phyloP scores from a whole-genome alignment of 1,139 yeast genomes.

The Magnusiomyces fungicola region DNA sequence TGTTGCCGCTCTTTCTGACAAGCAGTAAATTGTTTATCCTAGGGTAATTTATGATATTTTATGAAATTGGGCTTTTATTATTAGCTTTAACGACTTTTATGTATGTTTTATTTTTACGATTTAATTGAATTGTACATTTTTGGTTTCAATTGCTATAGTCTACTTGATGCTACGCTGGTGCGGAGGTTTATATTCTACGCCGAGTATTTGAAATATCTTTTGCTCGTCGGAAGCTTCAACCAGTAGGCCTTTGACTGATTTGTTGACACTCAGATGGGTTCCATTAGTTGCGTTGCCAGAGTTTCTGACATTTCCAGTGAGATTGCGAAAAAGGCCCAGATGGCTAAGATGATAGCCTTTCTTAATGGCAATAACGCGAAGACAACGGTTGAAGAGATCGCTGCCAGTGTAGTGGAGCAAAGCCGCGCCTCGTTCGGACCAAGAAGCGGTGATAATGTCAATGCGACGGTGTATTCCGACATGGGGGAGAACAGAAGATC shows the following conservation, averaged over 20 bases:
- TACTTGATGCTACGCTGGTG: too few species aligned
- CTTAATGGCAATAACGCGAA: conserved; percentile 41
- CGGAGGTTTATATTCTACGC: too few species aligned
- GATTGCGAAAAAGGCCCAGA: conserved; percentile 40
- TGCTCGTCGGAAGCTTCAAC: conserved; percentile 44
- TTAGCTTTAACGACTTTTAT: background rate
- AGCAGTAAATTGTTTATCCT: conserved; percentile 37
- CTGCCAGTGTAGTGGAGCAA: conserved; percentile 55
- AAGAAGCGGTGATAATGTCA: conserved; percentile 48
- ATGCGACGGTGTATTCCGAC: conserved; percentile 41
- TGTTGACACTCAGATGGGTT: too few species aligned
- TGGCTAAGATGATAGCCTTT: conserved; percentile 43
- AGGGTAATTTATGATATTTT: conserved; percentile 1
- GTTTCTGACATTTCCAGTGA: too few species aligned
- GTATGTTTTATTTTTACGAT: background rate
- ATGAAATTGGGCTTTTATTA: background rate
- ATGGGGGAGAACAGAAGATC: conserved; percentile 24
- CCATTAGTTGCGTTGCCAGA: too few species aligned
- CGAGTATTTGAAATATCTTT: conserved; percentile 43
- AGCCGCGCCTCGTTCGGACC: conserved; percentile 46
- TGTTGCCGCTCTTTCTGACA: conserved; percentile 80
- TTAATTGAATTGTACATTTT: conserved; percentile 19
- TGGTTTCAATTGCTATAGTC: too few species aligned
- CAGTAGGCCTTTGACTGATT: too few species aligned
- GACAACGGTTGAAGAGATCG: conserved; percentile 45